Conservation (phyloP, 345 rosid species). For the Aquilaria yunnanensis region DNA sequence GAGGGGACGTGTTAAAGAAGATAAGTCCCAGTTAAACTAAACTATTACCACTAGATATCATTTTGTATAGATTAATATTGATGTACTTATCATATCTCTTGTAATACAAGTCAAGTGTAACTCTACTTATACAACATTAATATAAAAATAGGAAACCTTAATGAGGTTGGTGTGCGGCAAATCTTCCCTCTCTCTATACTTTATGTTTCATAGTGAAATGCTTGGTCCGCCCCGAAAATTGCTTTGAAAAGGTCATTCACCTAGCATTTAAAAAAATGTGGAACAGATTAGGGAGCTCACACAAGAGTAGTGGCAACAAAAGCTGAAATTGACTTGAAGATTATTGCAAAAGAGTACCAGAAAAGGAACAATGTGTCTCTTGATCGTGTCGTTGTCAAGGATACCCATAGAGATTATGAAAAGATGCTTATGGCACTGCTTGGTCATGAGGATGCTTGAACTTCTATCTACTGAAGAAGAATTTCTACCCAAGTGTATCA, state of each 20-base stretch:
- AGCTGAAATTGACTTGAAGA: conserved; percentile 64
- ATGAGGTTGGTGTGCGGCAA: too few species aligned
- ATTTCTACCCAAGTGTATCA: too few species aligned
- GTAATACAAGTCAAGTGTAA: too few species aligned
- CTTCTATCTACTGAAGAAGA: not conserved
- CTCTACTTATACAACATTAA: too few species aligned
- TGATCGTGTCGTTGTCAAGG: conserved; percentile 49
- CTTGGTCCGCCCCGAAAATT: conserved; percentile 46
- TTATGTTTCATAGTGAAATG: too few species aligned
- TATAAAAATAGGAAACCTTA: too few species aligned
- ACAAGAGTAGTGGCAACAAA: conserved; percentile 74
- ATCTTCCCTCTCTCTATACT: too few species aligned
- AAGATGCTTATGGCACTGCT: conserved; percentile 57
- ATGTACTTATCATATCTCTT: too few species aligned
- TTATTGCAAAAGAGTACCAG: conserved; percentile 59
- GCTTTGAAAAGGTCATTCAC: conserved; percentile 61
- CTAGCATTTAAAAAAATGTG: conserved; percentile 55
- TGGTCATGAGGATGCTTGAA: conserved; percentile 50
- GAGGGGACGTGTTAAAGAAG: too few species aligned
- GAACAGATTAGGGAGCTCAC: conserved; percentile 81
- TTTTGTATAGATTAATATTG: too few species aligned
- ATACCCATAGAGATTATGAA: conserved; percentile 64
- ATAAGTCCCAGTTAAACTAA: too few species aligned
- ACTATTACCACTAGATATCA: too few species aligned
- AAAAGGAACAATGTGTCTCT: conserved; percentile 51